Base-by-base conservation (phyloP, 2,329 filamentous ascomycete genomes). In the Cladobotryum mycophilum region DNA sequence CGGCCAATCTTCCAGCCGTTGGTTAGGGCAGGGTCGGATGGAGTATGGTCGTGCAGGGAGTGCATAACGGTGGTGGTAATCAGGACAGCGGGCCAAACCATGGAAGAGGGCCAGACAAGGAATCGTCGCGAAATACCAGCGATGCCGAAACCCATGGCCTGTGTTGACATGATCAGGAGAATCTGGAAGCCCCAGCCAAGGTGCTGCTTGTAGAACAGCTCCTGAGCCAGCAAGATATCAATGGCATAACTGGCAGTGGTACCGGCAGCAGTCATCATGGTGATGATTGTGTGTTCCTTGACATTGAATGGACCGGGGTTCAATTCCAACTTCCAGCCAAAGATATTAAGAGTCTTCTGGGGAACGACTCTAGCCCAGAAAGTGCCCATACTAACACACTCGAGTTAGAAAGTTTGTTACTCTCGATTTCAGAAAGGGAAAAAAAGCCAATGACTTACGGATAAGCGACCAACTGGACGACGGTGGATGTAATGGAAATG, bases 1-100 rank as follows among this genome's bases (percentile, higher is more conserved):
- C 80, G 74, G 15, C 75, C 73, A 36, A 85, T 76, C 22, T 60
- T 72, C 82, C 82, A 85, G 34, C 81, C 80, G 47, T 76, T 76
- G 25, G 72, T 70, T 54, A 70, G 68, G 2, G 66, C 58, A 2
- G 81, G 77, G 54, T 82, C 74, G 0, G 77, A 72, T 22, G 69
- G 64, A 12, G 71, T 71, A 57, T 78, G 76, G 57, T 86, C 82
- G 62, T 88, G 83, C 38, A 88, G 72, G 2, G 82, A 78, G 59
- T 82, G 77, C 63, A 85, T 83, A 34, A 86, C 72, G 2, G 81
- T 74, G 38, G 77, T 74, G 60, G 82, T 85, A 60, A 84, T 78
- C 34, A 82, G 68, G 25, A 78, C 75, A 18, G 75, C 72, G 1
- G 81, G 81, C 81, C 81, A 85, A 47, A 85, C 78, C 80, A 84